Base-by-base conservation (phyloP, 495 filamentous ascomycete species). In the Annulohypoxylon stygium region DNA sequence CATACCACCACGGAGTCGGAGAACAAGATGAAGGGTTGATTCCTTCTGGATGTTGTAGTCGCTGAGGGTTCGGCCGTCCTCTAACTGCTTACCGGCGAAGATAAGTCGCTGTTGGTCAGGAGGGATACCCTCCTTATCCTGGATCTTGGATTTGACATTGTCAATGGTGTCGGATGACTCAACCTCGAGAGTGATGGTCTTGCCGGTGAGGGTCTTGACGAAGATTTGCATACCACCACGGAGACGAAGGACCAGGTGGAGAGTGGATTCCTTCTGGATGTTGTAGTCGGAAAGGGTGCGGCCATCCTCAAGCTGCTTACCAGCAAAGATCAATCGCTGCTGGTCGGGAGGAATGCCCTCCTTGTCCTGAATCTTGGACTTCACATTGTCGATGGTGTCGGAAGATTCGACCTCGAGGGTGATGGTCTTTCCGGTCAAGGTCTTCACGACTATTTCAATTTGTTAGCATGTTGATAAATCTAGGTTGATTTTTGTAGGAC, bases 1-100 rank as follows among this genome's bases (percentile, higher is more conserved):
- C 93, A 96, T 96, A 83, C 95, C 95, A 90, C 95, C 95, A 86
- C 95, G 94, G 11, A 99, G 92, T 81, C 96, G 93, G 65, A 99
- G 93, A 51, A 99, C 96, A 72, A 99, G 84, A 84, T 99, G 96
- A 11, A 99, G 87, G n/a, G 96, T 99, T 45, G 92, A 94, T 83
- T 98, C 96, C 85, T 99, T 99, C 82, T 98, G 96, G 60, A 98
- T 99, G 86, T 99, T 99, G 89, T 98, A 98, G 79, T 98, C 96
- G 70, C 90, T 93, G 2, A 99, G 86, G n/a, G 95, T 98, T 16
- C 95, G 93, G 25, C 91, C 91, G 77, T 93, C 91, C 76, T 93
- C 88, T 8, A 90, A 73, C 76, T 90, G 88, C 84, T 88, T 99
- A 79, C 96, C 96, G 75, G 96, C 96, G 82, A 98, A 99, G 87